phyloP scores from a whole-genome alignment of 305 asterid genomes.

The Fraxinus angustifolia region DNA sequence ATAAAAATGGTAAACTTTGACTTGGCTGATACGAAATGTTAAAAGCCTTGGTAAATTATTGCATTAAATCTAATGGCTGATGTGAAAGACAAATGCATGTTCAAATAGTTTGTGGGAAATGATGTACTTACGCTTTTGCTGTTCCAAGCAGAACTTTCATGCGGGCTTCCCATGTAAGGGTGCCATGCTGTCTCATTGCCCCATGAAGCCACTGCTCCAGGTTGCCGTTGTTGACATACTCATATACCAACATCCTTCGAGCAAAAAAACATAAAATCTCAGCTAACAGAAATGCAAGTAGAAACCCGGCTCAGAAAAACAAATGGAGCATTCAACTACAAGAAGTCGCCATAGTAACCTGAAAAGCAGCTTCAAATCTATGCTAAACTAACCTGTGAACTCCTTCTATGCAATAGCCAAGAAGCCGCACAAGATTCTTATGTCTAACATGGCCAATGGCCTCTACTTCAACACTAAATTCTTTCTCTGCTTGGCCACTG shows the following conservation, averaged over 20 bases:
- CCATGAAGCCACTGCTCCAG: constrained; percentile 99
- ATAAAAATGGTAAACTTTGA: background rate
- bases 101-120: constrained; percentile 9
- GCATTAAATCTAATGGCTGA: background rate
- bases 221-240: constrained; percentile 88
- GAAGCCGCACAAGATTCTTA: constrained; percentile 88
- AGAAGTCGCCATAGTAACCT: background rate
- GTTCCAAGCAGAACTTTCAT: constrained; percentile 93
- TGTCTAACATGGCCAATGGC: constrained; percentile 95
- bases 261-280: constrained; percentile 13
- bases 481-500: constrained; percentile 97
- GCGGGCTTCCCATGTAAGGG: constrained; percentile 91
- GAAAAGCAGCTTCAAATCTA: background rate
- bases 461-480: constrained; percentile 89
- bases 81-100: background rate
- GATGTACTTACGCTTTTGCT: constrained; percentile 83
- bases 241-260: constrained; percentile 86
- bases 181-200: constrained; percentile 76
- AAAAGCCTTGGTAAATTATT: background rate
- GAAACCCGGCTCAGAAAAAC: background rate
- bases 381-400: constrained; percentile 60
- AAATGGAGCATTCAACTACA: background rate
- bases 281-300: constrained; percentile 8
- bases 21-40: background rate
- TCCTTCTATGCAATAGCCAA: constrained; percentile 94